Conservation (phyloP, 2,329 filamentous ascomycete genomes). For the Alternaria arborescens region DNA sequence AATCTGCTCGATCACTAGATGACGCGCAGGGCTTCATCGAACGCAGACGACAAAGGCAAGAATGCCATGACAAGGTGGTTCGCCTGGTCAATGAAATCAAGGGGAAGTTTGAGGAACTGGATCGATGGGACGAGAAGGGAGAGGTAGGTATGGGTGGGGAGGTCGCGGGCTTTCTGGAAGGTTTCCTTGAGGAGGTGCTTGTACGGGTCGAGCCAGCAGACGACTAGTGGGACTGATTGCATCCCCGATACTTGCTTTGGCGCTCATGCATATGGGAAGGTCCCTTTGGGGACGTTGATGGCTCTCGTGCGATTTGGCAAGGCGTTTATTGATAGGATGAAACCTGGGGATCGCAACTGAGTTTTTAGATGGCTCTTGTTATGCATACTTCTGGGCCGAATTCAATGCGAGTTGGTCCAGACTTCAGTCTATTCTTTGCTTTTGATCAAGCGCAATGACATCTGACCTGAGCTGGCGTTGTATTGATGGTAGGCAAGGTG, state of each 20-base stretch:
- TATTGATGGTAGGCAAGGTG: not conserved
- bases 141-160: conserved; percentile 94
- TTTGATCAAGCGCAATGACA: not conserved
- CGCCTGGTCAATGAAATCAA: conserved; percentile 83
- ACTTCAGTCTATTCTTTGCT: not conserved
- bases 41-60: conserved; percentile 49
- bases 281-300: not conserved
- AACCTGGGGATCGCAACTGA: not conserved
- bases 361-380: not conserved
- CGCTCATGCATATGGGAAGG: not conserved
- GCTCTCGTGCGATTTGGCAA: conserved; percentile 6
- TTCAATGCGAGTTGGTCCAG: not conserved
- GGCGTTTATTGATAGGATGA: conserved; percentile 7
- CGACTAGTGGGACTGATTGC: conserved; percentile 54
- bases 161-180: conserved; percentile 87
- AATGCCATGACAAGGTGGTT: conserved; percentile 83
- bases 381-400: not conserved
- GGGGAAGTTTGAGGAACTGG: conserved; percentile 86
- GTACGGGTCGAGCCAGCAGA: conserved; percentile 90
- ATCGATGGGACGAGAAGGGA: conserved; percentile 83
- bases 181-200: conserved; percentile 90
- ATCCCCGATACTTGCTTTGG: not conserved
- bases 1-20: conserved; percentile 55
- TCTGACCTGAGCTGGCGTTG: not conserved
- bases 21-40: conserved; percentile 64